Evolutionary conservation across 1,284 basidiomycete species (phyloP).

Genomic region (Leccinum holopus): DNA sequence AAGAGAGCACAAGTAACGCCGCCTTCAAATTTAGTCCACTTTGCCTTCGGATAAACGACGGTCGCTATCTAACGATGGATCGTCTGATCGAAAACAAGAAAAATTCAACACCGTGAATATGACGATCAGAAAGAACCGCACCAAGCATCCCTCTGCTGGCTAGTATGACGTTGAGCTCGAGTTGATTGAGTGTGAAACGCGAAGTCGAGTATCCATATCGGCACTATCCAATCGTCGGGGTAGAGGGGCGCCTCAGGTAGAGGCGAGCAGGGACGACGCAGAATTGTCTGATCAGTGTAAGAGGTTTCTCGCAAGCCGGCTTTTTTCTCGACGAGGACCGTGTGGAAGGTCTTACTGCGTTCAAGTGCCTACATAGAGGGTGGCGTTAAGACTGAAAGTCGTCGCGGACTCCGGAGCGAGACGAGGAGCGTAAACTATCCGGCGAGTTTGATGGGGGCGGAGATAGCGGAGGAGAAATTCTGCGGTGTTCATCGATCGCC

Average conservation of each 20-base stretch:
- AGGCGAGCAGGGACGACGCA: constrained; percentile 86
- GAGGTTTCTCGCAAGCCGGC: constrained; percentile 69
- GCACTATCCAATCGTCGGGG: constrained; percentile 94
- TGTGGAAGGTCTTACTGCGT: constrained; percentile 73
- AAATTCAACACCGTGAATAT: not conserved
- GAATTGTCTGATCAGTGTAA: constrained; percentile 64
- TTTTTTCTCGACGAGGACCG: constrained; percentile 78
- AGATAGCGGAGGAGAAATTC: too few relatives aligned
- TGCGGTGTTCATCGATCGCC: too few relatives aligned
- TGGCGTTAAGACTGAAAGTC: constrained; percentile 62
- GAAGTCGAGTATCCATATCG: constrained; percentile 85
- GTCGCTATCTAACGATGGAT: constrained; percentile 79
- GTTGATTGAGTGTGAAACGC: constrained; percentile 52
- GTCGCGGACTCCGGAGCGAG: constrained; percentile 53
- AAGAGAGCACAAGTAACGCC: too few relatives aligned
- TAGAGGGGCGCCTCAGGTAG: constrained; percentile 75
- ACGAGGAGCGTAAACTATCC: constrained; percentile 60
- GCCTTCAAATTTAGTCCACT: too few relatives aligned
- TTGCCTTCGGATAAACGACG: constrained; percentile 33
- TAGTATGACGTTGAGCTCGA: constrained; percentile 74
- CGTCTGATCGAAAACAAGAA: constrained; percentile 52
- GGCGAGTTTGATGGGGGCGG: constrained; percentile 34
- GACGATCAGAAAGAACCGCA: constrained; percentile 28
- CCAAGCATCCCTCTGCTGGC: constrained; percentile 83
- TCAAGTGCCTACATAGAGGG: constrained; percentile 64